phyloP scores from a whole-genome alignment of 192 early-diverging fungal genomes.

The Coemansia sp. region DNA sequence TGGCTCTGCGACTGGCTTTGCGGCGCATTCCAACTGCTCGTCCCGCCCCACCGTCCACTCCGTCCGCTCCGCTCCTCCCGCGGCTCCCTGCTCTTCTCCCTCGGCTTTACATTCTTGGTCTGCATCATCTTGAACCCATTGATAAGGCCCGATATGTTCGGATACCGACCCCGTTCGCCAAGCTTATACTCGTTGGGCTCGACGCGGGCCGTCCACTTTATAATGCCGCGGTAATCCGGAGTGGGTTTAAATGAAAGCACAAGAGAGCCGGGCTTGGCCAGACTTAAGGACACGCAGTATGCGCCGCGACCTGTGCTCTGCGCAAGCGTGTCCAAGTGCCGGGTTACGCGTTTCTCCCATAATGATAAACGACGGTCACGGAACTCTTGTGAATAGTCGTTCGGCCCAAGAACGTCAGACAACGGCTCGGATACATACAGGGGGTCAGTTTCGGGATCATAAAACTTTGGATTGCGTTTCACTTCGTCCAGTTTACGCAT shows the following conservation, averaged over 20 bases:
- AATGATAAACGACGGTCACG: constrained; percentile 19
- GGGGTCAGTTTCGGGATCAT: constrained; percentile 56
- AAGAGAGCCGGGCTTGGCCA: constrained; percentile 71
- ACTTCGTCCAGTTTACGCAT: constrained; percentile 67
- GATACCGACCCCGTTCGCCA: constrained; percentile 62
- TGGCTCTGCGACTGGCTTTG: constrained; percentile 7
- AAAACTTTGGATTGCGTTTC: constrained; percentile 76
- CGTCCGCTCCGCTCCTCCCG: background rate
- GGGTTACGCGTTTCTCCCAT: constrained; percentile 54
- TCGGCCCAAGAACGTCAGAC: constrained; percentile 11
- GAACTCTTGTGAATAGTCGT: constrained; percentile 25
- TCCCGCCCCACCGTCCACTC: constrained; percentile 13
- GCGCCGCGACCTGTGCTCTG: constrained; percentile 67
- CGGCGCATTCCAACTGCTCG: constrained; percentile 10
- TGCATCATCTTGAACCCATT: constrained; percentile 75
- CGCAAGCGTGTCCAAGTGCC: constrained; percentile 46
- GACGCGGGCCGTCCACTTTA: constrained; percentile 73
- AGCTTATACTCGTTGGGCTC: constrained; percentile 76
- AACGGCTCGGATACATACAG: constrained; percentile 60
- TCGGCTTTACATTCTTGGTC: constrained; percentile 29
- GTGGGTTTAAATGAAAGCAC: constrained; percentile 76
- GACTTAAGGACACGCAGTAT: constrained; percentile 78
- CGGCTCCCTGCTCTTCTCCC: background rate
- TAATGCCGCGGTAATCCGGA: constrained; percentile 57
- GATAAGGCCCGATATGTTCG: constrained; percentile 69